Conservation (phyloP, 345 rosid species). For the Melaleuca quinquenervia region DNA sequence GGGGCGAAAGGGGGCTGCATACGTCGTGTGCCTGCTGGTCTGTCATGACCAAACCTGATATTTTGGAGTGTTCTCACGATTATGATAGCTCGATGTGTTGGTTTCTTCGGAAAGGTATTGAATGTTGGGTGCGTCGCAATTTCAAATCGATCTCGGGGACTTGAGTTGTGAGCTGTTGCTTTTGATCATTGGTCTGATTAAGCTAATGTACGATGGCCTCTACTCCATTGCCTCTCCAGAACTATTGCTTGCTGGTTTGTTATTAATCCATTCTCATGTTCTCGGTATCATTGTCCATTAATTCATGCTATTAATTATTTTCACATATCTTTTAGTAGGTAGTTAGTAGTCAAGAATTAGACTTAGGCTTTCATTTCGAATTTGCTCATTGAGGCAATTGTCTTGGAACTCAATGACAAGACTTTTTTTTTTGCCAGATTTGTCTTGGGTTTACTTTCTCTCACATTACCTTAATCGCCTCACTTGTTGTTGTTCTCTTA, state of each 20-base stretch:
- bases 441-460: background rate
- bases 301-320: background rate
- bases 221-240: background rate
- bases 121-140: background rate
- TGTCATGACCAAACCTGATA: no score
- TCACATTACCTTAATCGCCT: background rate
- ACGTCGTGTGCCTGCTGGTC: no score
- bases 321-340: background rate
- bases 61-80: background rate
- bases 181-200: background rate
- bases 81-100: background rate
- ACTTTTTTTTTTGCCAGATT: rapidly evolving
- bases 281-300: background rate
- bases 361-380: no score
- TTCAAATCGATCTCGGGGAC: background rate
- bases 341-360: background rate
- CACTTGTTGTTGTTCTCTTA: background rate
- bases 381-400: background rate
- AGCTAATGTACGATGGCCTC: background rate
- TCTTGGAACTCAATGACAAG: rapidly evolving
- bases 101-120: background rate
- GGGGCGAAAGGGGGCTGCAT: no score
- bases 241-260: background rate
- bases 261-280: background rate
- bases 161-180: background rate